Percentiles rank a stretch among this genome's conserved stretches.
Conservation (phyloP, 495 filamentous ascomycete species). For the Annulohypoxylon nitens region DNA sequence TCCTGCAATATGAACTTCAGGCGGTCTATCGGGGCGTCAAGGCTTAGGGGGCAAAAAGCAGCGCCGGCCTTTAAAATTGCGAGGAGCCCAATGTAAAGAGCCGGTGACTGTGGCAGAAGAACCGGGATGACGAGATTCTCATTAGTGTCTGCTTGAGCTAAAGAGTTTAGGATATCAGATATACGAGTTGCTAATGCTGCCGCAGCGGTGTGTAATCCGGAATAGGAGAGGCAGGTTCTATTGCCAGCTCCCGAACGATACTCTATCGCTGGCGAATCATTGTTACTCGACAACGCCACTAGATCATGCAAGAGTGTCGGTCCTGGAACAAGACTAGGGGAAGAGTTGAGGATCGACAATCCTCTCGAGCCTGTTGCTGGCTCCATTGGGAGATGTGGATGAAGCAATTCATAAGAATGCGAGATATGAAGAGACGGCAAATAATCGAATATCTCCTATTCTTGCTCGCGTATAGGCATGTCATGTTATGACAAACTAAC, state of each 20-base stretch:
- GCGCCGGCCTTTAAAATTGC: conserved; percentile 81
- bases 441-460: not conserved
- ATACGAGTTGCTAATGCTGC: conserved; percentile 66
- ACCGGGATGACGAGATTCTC: conserved; percentile 73
- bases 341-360: conserved; percentile 73
- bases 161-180: conserved; percentile 41
- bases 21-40: conserved; percentile 78
- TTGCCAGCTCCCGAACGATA: conserved; percentile 64
- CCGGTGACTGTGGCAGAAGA: conserved; percentile 75
- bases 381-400: conserved; percentile 33
- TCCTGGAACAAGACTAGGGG: conserved; percentile 66
- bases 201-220: conserved; percentile 68
- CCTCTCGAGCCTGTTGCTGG: conserved; percentile 25
- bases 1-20: conserved; percentile 80
- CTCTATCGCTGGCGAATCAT: conserved; percentile 66
- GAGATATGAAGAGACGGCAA: not conserved
- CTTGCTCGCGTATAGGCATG: not conserved
- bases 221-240: conserved; percentile 66
- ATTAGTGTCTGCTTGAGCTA: conserved; percentile 12
- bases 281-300: conserved; percentile 51
- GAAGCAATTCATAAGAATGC: conserved; percentile 2
- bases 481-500: not conserved
- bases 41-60: conserved; percentile 82
- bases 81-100: conserved; percentile 78
- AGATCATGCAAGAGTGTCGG: conserved; percentile 77